Evolutionary conservation across 1,284 basidiomycete species (phyloP), one percentile per base, ranked within the genome.

Genomic region (Earliella scabrosa): DNA sequence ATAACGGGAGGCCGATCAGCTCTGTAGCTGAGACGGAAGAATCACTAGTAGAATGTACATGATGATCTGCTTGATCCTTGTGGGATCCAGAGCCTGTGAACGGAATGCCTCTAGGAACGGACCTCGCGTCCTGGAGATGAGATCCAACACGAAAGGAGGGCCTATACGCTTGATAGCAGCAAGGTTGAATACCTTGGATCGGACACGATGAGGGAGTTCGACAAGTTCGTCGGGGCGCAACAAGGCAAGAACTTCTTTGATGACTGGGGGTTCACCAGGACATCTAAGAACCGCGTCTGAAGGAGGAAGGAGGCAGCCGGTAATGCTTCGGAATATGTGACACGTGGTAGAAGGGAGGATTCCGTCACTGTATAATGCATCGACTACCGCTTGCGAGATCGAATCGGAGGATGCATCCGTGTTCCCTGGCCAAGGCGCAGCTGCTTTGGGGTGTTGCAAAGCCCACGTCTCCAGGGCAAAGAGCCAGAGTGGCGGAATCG

Each of bases 401-500:
- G 64, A 50, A 20, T 68, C 52, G 29, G 45, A 18, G 9, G 29
- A 40, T 54, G 51, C 18, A 5, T 47, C 18, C 9, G 13, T 27
- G 18, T 16, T 36, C 52, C 9, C 46, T 0, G 52, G 49, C 29
- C 52, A 56, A 45, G 74, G 72, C 13, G 55, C 10, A n/a, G 41
- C 14, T 11, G 31, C 27, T 10, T 39, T 31, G 1, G 34, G 34
- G 13, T 48, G 21, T 14, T 45, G 47, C 20, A 21, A n/a, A 1
- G 71, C 61, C 40, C 73, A 61, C 3, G 63, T 47, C 26, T 73
- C 73, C 14, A 80, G 59, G 18, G 77, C 64, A 24, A 59, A 70
- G 6, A 73, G 45, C 50, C 78, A 81, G 0, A 80, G 52, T 0
- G 64, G 64, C 3, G 78, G 76, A 6, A 77, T 54, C 11, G 69